Evolutionary conservation across 1,139 yeast species (phyloP), one percentile per base, ranked within the genome.

Genomic region (Kluyveromyces sp.): DNA sequence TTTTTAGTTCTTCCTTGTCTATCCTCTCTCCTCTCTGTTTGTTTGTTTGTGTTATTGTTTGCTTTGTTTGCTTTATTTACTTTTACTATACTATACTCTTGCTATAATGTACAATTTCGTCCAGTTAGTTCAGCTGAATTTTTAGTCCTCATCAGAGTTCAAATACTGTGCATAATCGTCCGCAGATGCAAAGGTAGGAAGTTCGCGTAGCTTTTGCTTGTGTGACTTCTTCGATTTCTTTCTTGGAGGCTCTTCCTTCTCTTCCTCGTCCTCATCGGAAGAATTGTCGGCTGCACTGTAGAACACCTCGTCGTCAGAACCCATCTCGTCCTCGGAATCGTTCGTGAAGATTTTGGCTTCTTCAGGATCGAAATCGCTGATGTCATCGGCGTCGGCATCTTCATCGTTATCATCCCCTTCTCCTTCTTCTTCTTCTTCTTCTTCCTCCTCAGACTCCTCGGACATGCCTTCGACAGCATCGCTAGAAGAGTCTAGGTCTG

Each of bases 171-270:
- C 83, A 64, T 89, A 90, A 54, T 88, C 96, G 41, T 86, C 96
- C 7, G 81, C 95, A 42, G 94, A 82, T 2, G 96, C 97, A 70
- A 88, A 90, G 25, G 81, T 75, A 25, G 97, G 97, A 53, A 90
- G 70, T 48, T 76, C 79, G 34, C 48, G 45, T 8, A 45, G 34
- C 15, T 8, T 61, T 76, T 81, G 59, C 83, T 69, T 66, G 79
- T 83, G 53, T 73, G 68, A 62, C 73, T 79, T 72, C 81, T 82
- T 55, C 65, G 65, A 31, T 63, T 62, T 53, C 63, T 61, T 45
- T 53, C 52, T 28, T 21, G 40, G 32, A 2, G 41, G 43, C 27
- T 41, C 37, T 26, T 34, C 35, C 30, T 41, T 36, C n/a, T 38
- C 37, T 40, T 37, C 45, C 37, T 33, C 31, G 31, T 41, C 49